phyloP scores from a whole-genome alignment of 1,284 basidiomycete species.

The Ceratobasidium sp. region DNA sequence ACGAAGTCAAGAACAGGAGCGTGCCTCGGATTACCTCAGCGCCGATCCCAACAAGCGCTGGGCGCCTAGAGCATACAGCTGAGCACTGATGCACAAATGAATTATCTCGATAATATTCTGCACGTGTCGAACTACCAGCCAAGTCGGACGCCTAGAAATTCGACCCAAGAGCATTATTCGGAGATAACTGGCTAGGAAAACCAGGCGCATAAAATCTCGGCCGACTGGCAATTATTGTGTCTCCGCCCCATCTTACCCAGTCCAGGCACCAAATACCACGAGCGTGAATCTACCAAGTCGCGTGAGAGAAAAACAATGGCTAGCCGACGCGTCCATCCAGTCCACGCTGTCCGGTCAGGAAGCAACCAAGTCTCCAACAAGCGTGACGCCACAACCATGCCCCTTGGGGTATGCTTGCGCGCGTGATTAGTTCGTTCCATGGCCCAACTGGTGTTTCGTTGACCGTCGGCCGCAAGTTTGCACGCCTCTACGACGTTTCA shows the following conservation, averaged over 20 bases:
- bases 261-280: no score
- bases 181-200: no score
- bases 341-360: slow-evolving; percentile 2
- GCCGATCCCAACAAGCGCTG: slow-evolving; percentile 1
- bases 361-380: slow-evolving; percentile 21
- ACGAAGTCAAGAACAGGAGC: slow-evolving; percentile 18
- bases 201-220: no score
- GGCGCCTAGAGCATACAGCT: no score
- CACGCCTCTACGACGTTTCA: slow-evolving; percentile 7
- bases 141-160: no score
- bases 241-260: no score
- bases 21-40: background rate
- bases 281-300: no score
- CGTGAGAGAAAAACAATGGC: background rate
- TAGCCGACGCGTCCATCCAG: background rate
- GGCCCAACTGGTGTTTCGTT: slow-evolving; percentile 7
- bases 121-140: no score
- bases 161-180: no score
- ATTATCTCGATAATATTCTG: no score
- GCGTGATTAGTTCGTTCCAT: background rate
- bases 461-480: slow-evolving; percentile 11
- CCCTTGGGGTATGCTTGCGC: background rate
- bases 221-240: no score
- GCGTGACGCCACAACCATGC: background rate
- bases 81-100: no score